Conservation (phyloP, 257 asterid species). For the Penstemon eatonii region DNA sequence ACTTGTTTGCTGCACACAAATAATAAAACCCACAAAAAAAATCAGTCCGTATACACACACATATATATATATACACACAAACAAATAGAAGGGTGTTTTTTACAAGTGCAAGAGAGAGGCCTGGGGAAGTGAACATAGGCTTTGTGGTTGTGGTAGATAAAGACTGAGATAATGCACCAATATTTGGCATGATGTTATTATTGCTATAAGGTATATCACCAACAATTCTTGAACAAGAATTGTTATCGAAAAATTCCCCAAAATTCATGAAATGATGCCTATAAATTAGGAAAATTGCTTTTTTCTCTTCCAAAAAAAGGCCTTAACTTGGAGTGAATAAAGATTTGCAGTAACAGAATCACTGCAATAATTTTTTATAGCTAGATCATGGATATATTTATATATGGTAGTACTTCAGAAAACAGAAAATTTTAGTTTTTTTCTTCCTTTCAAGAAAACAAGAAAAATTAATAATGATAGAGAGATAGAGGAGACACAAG, state of each 20-base stretch:
- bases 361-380: background rate
- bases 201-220: slow-evolving; percentile 46
- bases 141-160: slow-evolving; percentile 42
- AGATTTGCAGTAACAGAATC: no score
- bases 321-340: background rate
- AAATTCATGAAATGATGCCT: slow-evolving; percentile 71
- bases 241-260: slow-evolving; percentile 82
- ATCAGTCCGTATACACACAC: background rate
- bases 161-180: slow-evolving; percentile 48
- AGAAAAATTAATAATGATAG: background rate
- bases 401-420: background rate
- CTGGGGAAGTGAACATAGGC: slow-evolving; percentile 76
- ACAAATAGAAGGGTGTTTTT: background rate
- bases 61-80: background rate
- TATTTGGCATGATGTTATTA: slow-evolving; percentile 45
- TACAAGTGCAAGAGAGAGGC: slow-evolving; percentile 96
- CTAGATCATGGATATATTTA: slow-evolving; percentile 16
- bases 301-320: slow-evolving; percentile 15
- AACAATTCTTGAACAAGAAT: slow-evolving; percentile 44
- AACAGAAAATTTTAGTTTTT: background rate
- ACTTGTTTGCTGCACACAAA: slow-evolving; percentile 55
- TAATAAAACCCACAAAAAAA: slow-evolving; percentile 10
- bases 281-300: background rate
- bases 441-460: background rate
- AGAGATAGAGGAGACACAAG: slow-evolving; percentile 57